Percentiles rank a stretch among this genome's conserved stretches.
Conservation (phyloP, 1,284 basidiomycete species). For the Ustilago curta region DNA sequence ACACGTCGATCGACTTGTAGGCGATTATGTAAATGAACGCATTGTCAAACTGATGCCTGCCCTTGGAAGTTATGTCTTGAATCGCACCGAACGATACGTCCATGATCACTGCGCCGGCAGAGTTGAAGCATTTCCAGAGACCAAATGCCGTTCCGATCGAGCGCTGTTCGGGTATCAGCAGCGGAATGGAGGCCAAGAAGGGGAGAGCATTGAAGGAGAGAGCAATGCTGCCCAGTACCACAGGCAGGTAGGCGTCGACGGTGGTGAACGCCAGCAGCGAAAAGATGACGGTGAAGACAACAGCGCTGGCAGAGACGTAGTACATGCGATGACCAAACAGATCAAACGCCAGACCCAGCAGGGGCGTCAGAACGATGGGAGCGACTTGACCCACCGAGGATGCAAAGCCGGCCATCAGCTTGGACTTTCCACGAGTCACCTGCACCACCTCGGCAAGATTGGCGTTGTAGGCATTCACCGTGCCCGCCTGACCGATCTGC, state of each 20-base stretch:
- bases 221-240: constrained; percentile 70
- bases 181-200: constrained; percentile 70
- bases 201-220: constrained; percentile 70
- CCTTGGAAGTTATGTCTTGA: constrained; percentile 69
- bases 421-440: constrained; percentile 69
- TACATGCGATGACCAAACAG: constrained; percentile 53
- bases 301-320: constrained; percentile 62
- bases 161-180: constrained; percentile 69
- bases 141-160: constrained; percentile 71
- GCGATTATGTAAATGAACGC: constrained; percentile 71
- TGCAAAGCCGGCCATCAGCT: constrained; percentile 71
- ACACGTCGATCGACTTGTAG: constrained; percentile 70
- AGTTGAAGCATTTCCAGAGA: constrained; percentile 70
- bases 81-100: constrained; percentile 70
- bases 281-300: constrained; percentile 70
- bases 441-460: constrained; percentile 71
- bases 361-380: constrained; percentile 71
- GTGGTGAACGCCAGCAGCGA: constrained; percentile 70
- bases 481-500: constrained; percentile 69
- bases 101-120: constrained; percentile 68
- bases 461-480: constrained; percentile 69
- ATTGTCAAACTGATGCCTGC: constrained; percentile 65
- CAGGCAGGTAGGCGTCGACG: constrained; percentile 70
- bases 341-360: constrained; percentile 65
- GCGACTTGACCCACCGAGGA: constrained; percentile 70